Evolutionary conservation across 345 rosid species (phyloP).

Genomic region (Rhizophora apiculata): DNA sequence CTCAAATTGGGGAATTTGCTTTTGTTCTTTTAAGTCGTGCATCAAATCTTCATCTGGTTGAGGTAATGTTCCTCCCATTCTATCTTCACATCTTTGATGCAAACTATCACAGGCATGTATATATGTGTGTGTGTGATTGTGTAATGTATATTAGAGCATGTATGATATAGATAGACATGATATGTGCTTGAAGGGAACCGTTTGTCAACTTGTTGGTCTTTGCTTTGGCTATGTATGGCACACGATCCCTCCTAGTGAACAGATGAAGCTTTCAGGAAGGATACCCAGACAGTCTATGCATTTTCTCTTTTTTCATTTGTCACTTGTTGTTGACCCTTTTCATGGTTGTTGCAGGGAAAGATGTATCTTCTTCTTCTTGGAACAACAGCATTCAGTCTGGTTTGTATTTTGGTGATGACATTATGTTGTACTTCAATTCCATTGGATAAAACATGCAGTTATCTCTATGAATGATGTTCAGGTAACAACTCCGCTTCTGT

Average conservation of each 20-base stretch:
- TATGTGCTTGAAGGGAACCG: too few species aligned
- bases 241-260: not conserved
- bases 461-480: slow-evolving; percentile 27
- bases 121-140: too few species aligned
- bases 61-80: slow-evolving; percentile 42
- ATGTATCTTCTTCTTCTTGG: slow-evolving; percentile 99
- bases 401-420: slow-evolving; percentile 27
- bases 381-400: slow-evolving; percentile 95
- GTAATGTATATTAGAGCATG: too few species aligned
- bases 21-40: slow-evolving; percentile 94
- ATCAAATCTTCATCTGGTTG: slow-evolving; percentile 86
- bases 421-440: not conserved
- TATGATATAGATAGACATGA: too few species aligned
- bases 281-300: not conserved
- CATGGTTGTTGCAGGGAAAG: slow-evolving; percentile 64
- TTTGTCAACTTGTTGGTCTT: too few species aligned
- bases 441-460: slow-evolving; percentile 16
- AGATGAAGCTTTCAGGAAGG: not conserved
- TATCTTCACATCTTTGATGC: not conserved
- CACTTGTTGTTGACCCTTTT: not conserved
- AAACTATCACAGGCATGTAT: not conserved
- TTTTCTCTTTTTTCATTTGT: not conserved
- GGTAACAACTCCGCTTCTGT: slow-evolving; percentile 91
- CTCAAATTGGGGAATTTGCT: slow-evolving; percentile 99
- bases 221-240: not conserved